Evolutionary conservation across 2,329 filamentous ascomycete genomes (phyloP), one percentile per base, ranked within the genome.

Genomic region (Fusarium sp.): DNA sequence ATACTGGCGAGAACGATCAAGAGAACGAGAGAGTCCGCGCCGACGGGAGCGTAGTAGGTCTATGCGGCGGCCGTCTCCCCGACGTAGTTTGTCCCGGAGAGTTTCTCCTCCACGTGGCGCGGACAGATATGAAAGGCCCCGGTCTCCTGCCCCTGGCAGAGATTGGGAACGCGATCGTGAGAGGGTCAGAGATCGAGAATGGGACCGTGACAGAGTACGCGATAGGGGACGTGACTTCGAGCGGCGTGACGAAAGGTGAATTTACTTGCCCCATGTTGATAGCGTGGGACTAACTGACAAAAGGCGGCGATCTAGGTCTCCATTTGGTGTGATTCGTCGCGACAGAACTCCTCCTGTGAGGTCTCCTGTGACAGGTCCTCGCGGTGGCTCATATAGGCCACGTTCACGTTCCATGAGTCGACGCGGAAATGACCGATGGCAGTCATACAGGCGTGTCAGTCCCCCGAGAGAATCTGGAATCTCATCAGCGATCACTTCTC

Each of bases 301-400:
- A 60, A 87, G 86, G 78, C 84, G 86, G 69, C 83, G 88, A 73
- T 90, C 88, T 29, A 84, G 88, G 52, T 89, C 88, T 38, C 87
- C 88, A 3, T 84, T 83, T 64, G 82, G 83, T 42, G 46, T 65
- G 39, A 58, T 62, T 25, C 84, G 81, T 33, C 83, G 80, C 29
- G 80, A 80, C 12, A 79, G 80, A 70, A 79, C 66, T n/a, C 80
- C 80, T 22, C 73, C 71, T 9, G 71, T 74, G 27, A 77, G 76
- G 55, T 78, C 76, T 4, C 76, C 80, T 25, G 75, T 77, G 12
- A 56, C 74, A 31, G 78, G 70, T 17, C 65, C 81, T 39, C 77
- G 81, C 14, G 82, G 84, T 42, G 84, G 81, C 60, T 81, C 84
- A 5, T 90, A 87, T 71, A 83, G 88, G 61, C 86, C 83, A n/a